Conservation (phyloP, 352 stramenopile species). For the Phytophthora citrophthora region DNA sequence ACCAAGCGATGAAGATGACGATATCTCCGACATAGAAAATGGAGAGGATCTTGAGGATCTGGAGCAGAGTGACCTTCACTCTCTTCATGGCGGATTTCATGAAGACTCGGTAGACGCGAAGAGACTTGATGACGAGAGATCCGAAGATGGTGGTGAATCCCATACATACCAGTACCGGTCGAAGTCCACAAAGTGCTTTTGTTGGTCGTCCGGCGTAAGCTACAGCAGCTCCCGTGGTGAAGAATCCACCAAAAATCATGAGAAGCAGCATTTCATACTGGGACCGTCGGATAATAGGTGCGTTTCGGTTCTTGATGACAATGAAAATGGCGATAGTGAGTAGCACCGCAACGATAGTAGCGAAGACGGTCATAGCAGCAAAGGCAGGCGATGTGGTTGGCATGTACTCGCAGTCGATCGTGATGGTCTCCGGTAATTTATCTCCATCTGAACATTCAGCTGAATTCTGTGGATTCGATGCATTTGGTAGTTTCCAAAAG, state of each 20-base stretch:
- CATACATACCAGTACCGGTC: slow-evolving; percentile 41
- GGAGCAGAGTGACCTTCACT: slow-evolving; percentile 37
- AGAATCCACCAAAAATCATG: slow-evolving; percentile 48
- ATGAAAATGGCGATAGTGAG: slow-evolving; percentile 22
- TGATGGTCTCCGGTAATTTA: slow-evolving; percentile 20
- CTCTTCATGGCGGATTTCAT: slow-evolving; percentile 50
- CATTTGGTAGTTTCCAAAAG: slow-evolving; percentile 44
- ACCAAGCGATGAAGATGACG: slow-evolving; percentile 50
- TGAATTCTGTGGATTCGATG: neutral
- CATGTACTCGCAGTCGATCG: slow-evolving; percentile 51
- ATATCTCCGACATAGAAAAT: slow-evolving; percentile 46
- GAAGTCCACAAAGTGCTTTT: slow-evolving; percentile 32
- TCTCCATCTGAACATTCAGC: slow-evolving; percentile 25
- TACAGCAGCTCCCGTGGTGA: slow-evolving; percentile 38
- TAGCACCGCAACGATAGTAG: slow-evolving; percentile 19
- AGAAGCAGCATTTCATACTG: slow-evolving; percentile 53
- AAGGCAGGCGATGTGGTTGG: slow-evolving; percentile 32
- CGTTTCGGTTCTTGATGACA: slow-evolving; percentile 42
- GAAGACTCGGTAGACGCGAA: slow-evolving; percentile 69
- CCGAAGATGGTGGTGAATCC: slow-evolving; percentile 59
- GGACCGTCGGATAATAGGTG: slow-evolving; percentile 50
- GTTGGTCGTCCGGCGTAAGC: slow-evolving; percentile 41
- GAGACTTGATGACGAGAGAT: slow-evolving; percentile 51
- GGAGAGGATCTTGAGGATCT: slow-evolving; percentile 49
- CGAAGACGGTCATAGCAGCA: slow-evolving; percentile 11